A percentile compares a stretch with the other conserved stretches of the same genome.
Evolutionary conservation across 169 alveolate species (phyloP).

Genomic region (Eimeria acervulina): DNA sequence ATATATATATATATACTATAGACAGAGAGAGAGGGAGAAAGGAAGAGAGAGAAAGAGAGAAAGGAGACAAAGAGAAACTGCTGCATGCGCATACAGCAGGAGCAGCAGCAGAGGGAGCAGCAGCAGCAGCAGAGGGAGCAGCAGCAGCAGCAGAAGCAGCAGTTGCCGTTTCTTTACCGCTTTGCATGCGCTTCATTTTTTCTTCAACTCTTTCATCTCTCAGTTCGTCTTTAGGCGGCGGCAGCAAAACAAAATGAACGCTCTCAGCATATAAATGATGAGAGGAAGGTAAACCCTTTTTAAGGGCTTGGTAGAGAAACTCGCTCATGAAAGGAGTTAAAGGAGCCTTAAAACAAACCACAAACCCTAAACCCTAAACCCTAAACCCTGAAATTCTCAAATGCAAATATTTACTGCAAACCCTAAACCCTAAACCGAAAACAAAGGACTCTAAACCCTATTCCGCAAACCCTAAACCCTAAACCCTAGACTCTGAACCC

Average conservation of each 20-base stretch:
- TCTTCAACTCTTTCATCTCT: slow-evolving; percentile 71
- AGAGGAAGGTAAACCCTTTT: slow-evolving; percentile 92
- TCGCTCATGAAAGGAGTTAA: slow-evolving; percentile 97
- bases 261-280: slow-evolving; percentile 87
- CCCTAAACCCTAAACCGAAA: background rate
- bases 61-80: background rate
- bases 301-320: slow-evolving; percentile 95
- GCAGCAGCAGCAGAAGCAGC: too few species aligned
- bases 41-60: too few species aligned
- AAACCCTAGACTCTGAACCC: slow-evolving; percentile 71
- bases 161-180: slow-evolving; percentile 34
- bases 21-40: too few species aligned
- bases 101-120: too few species aligned
- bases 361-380: too few species aligned
- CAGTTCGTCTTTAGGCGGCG: slow-evolving; percentile 84
- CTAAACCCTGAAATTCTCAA: too few species aligned
- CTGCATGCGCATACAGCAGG: background rate
- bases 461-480: slow-evolving; percentile 93
- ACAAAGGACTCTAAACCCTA: slow-evolving; percentile 84
- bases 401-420: too few species aligned
- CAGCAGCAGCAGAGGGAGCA: too few species aligned
- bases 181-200: slow-evolving; percentile 75
- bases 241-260: slow-evolving; percentile 94
- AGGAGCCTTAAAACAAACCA: slow-evolving; percentile 93
- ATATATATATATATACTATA: background rate